Conservation (phyloP, 805 yeast genomes). For the Tetrapisispora pingtungensis region DNA sequence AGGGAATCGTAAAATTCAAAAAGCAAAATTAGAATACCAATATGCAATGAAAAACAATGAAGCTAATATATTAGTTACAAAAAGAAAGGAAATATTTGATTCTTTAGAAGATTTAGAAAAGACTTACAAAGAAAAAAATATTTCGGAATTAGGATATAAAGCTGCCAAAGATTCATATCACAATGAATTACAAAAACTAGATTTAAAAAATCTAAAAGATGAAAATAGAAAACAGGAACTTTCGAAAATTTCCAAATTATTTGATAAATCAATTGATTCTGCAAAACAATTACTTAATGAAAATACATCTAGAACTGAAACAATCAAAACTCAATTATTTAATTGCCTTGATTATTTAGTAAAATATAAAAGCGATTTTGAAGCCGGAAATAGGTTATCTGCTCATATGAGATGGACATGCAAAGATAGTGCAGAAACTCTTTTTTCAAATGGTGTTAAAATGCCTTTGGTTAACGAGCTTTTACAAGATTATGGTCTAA, state of each 20-base stretch:
- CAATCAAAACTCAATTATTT: slow-evolving; percentile 11
- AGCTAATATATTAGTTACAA: slow-evolving; percentile 7
- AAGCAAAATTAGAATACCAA: slow-evolving; percentile 13
- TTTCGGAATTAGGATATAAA: slow-evolving; percentile 7
- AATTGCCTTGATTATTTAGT: slow-evolving; percentile 12
- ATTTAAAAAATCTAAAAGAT: not conserved
- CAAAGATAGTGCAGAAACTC: slow-evolving; percentile 18
- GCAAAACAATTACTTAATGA: slow-evolving; percentile 14
- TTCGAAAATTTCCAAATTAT: slow-evolving; percentile 2
- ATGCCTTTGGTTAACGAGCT: slow-evolving; percentile 23
- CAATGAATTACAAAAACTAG: slow-evolving; percentile 3
- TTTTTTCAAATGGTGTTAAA: slow-evolving; percentile 22
- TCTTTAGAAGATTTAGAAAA: slow-evolving; percentile 11
- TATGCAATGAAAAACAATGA: slow-evolving; percentile 11
- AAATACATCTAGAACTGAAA: slow-evolving; percentile 13
- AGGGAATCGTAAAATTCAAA: slow-evolving; percentile 11
- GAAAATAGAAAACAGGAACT: not conserved
- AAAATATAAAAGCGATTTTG: slow-evolving; percentile 13
- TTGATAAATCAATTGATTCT: slow-evolving; percentile 13
- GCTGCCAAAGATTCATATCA: slow-evolving; percentile 8
- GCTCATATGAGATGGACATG: slow-evolving; percentile 5
- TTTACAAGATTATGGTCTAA: slow-evolving; percentile 22
- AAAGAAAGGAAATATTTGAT: slow-evolving; percentile 13
- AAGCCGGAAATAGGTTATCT: slow-evolving; percentile 8
- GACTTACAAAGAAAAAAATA: slow-evolving; percentile 8